phyloP scores from a whole-genome alignment of 108 stramenopile genomes.

The Asterionellopsis glacialis region DNA sequence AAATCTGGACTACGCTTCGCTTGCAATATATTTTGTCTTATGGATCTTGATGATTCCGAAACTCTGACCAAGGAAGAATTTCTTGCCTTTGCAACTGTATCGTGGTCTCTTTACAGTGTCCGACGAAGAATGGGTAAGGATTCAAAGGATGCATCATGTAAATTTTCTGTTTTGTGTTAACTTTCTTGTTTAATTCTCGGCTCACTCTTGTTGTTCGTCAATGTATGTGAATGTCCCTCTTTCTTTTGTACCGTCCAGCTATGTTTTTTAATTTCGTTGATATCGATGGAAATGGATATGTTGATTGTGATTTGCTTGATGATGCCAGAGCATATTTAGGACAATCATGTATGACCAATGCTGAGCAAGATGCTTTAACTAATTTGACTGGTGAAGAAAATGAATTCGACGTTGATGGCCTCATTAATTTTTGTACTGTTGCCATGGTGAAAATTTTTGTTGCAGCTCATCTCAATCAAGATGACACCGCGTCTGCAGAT shows the following conservation, averaged over 20 bases:
- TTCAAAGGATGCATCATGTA: no score
- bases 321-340: constrained; percentile 24
- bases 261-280: constrained; percentile 33
- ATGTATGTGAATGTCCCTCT: constrained; percentile 2
- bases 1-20: background rate
- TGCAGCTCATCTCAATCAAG: constrained; percentile 6
- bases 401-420: background rate
- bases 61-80: constrained; percentile 7
- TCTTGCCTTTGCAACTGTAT: no score
- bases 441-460: constrained; percentile 21
- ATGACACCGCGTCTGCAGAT: background rate
- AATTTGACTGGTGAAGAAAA: background rate
- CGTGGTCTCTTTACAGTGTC: no score
- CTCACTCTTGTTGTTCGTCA: constrained; percentile 12
- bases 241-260: constrained; percentile 9
- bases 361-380: background rate
- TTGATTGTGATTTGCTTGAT: constrained; percentile 21
- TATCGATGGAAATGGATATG: constrained; percentile 6
- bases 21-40: background rate
- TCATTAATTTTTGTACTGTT: constrained; percentile 18
- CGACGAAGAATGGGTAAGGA: no score
- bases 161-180: no score
- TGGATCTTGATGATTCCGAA: constrained; percentile 16
- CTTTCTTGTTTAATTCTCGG: constrained; percentile 5
- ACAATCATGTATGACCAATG: constrained; percentile 8